phyloP scores from a whole-genome alignment of 1,284 basidiomycete species.

The Kwoniella shivajii region DNA sequence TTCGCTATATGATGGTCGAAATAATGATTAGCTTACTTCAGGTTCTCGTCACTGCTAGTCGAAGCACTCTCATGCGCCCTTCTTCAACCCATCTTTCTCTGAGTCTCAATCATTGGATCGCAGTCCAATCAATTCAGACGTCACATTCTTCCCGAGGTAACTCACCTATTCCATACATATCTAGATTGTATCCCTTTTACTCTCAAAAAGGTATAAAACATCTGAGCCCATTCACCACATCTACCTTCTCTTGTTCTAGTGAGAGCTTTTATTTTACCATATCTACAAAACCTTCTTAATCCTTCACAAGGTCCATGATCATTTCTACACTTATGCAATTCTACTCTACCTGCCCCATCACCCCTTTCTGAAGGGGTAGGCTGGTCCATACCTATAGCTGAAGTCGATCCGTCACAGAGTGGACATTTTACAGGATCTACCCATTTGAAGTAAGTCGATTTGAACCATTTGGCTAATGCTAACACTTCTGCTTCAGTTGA shows the following conservation, averaged over 20 bases:
- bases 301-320: conserved; percentile 29
- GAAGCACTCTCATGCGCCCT: no score
- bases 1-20: conserved; percentile 37
- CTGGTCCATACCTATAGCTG: conserved; percentile 9
- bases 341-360: conserved; percentile 54
- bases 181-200: conserved; percentile 53
- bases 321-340: conserved; percentile 45
- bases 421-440: conserved; percentile 56
- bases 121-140: no score
- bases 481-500: conserved; percentile 46
- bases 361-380: conserved; percentile 41
- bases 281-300: conserved; percentile 52
- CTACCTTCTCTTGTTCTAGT: conserved; percentile 52
- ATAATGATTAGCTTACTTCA: not conserved
- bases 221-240: conserved; percentile 58
- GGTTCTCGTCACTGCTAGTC: not conserved
- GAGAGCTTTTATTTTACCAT: conserved; percentile 47
- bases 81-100: no score
- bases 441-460: conserved; percentile 56
- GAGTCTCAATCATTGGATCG: no score
- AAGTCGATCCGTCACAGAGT: conserved; percentile 45
- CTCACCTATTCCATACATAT: conserved; percentile 45
- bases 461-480: conserved; percentile 57
- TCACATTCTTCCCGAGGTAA: not conserved
- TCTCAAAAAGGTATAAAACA: conserved; percentile 57